These are phyloP conservation scores for Dissophora globulifera DNA, from an alignment of 192 early-diverging fungal genomes.

Conservation along the genomic window DNA sequence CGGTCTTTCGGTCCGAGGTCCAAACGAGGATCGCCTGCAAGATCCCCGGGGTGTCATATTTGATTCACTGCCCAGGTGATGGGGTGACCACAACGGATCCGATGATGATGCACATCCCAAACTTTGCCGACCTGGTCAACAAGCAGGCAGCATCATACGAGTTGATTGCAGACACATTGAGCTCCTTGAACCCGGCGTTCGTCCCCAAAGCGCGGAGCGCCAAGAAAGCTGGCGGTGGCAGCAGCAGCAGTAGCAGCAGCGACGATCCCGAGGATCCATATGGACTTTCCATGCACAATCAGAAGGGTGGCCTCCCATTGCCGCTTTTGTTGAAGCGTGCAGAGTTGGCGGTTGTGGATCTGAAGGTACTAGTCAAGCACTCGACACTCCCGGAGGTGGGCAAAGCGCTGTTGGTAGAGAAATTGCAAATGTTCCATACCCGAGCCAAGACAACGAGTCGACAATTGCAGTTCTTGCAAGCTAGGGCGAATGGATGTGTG, in stretches of 20 bases:
- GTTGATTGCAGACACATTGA: conserved; percentile 45
- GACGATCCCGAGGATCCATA: conserved; percentile 13
- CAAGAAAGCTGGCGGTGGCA: background rate
- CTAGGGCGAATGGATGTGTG: conserved; percentile 58
- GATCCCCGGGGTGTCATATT: conserved; percentile 5
- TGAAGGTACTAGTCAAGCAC: conserved; percentile 61
- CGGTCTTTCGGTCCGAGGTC: conserved; percentile 19
- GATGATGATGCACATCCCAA: conserved; percentile 45
- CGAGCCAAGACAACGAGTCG: conserved; percentile 53
- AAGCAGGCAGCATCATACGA: conserved; percentile 59
- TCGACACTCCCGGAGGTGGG: conserved; percentile 45
- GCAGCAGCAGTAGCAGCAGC: background rate
- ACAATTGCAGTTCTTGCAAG: conserved; percentile 59
- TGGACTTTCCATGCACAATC: conserved; percentile 13
- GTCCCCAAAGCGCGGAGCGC: background rate
- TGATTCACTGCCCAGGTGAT: conserved; percentile 25
- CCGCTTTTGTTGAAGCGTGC: conserved; percentile 58
- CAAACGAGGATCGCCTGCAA: conserved; percentile 16
- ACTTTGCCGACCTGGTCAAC: conserved; percentile 61
- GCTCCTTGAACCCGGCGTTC: conserved; percentile 27
- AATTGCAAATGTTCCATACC: conserved; percentile 52
- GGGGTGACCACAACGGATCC: too few species aligned
- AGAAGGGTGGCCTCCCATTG: conserved; percentile 24
- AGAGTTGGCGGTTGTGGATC: conserved; percentile 61
- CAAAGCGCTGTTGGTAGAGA: conserved; percentile 38